These are phyloP conservation scores for Anethum foeniculum DNA, from an alignment of 140 eudicot species.

Conservation along the genomic window DNA sequence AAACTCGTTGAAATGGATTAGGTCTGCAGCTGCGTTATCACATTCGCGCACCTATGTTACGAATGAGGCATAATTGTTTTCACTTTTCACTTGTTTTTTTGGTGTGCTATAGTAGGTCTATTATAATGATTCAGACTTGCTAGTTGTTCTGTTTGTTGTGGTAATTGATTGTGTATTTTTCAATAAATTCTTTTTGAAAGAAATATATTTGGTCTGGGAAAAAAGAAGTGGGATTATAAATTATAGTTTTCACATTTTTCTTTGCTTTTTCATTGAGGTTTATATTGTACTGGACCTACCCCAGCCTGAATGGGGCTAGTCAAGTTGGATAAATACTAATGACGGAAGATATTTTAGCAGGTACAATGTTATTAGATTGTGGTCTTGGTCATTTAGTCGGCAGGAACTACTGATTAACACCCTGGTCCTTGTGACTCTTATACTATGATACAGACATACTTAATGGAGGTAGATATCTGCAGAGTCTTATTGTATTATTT, in stretches of 20 bases:
- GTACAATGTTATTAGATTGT: neutral
- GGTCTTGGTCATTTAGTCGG: neutral
- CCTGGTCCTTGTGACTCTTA: neutral
- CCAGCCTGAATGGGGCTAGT: neutral
- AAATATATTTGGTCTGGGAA: neutral
- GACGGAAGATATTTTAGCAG: neutral
- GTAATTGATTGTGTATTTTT: neutral
- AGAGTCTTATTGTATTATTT: too few relatives aligned
- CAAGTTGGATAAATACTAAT: neutral
- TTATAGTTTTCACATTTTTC: neutral
- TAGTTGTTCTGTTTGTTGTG: neutral
- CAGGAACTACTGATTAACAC: neutral
- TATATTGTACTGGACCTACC: neutral
- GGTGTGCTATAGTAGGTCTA: neutral
- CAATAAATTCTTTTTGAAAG: neutral
- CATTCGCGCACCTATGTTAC: slow-evolving; percentile 24
- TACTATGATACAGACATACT: too few relatives aligned
- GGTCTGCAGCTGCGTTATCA: slow-evolving; percentile 26
- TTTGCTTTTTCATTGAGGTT: neutral
- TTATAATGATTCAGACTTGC: neutral
- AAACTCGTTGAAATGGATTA: slow-evolving; percentile 26
- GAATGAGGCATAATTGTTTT: slow-evolving; percentile 18
- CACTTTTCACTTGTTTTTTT: neutral
- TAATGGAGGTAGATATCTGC: too few relatives aligned
- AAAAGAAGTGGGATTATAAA: neutral